phyloP scores from a whole-genome alignment of 2,329 filamentous ascomycete species.

The Fonsecaea monophora region DNA sequence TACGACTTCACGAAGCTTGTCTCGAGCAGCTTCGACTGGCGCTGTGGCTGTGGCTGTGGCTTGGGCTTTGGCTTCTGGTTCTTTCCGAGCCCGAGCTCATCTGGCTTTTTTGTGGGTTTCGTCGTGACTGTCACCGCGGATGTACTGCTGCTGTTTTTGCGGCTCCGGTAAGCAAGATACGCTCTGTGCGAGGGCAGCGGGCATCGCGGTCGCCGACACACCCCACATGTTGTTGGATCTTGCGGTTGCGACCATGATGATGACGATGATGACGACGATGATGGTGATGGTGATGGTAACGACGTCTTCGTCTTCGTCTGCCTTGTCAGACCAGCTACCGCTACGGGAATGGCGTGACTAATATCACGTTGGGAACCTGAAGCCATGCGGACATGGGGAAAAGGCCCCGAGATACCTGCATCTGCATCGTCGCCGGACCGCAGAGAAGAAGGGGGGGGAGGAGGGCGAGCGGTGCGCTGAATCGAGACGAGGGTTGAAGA shows the following conservation, averaged over 20 bases:
- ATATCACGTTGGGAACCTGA: background rate
- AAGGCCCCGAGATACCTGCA: background rate
- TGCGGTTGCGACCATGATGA: no score
- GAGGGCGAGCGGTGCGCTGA: no score
- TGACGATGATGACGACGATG: no score
- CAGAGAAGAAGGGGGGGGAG: background rate
- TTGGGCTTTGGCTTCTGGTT: background rate
- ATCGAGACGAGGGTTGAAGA: background rate
- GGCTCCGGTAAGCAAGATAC: constrained; percentile 8
- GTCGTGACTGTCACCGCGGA: background rate
- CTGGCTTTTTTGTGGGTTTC: background rate
- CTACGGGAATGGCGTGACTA: background rate
- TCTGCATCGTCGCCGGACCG: background rate
- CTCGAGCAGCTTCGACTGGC: constrained; percentile 3
- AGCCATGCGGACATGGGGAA: constrained; percentile 14
- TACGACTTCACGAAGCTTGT: constrained; percentile 15
- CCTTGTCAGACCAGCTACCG: background rate
- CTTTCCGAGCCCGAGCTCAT: no score
- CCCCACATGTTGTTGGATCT: constrained; percentile 8
- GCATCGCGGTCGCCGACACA: constrained; percentile 18
- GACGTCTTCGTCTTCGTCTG: background rate
- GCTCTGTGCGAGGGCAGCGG: constrained; percentile 20
- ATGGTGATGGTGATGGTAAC: no score
- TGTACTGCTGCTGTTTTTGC: background rate
- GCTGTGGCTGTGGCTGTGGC: no score